Evolutionary conservation across 139 green algal genomes (phyloP).

Genomic region (Coccomyxa sp.): DNA sequence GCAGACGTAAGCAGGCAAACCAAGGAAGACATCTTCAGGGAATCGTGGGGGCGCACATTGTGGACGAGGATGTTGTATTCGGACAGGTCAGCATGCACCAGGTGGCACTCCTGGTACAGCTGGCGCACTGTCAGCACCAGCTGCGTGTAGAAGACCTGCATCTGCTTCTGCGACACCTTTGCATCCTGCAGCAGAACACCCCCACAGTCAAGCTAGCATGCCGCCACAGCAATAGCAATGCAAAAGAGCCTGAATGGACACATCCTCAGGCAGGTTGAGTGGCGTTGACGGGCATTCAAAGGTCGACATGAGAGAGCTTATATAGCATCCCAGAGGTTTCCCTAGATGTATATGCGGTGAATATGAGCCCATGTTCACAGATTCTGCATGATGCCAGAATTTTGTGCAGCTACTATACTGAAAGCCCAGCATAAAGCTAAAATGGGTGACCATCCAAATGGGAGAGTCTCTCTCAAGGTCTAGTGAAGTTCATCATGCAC

Average conservation of each 20-base stretch:
- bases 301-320: no score
- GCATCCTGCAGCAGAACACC: constrained; percentile 56
- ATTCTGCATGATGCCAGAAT: no score
- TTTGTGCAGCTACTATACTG: no score
- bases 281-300: background rate
- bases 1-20: background rate
- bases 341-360: no score
- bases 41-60: background rate
- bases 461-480: no score
- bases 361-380: no score
- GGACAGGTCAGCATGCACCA: constrained; percentile 95
- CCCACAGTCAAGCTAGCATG: background rate
- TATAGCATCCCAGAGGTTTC: no score
- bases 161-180: constrained; percentile 51
- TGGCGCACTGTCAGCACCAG: constrained; percentile 65
- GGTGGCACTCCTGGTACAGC: constrained; percentile 85
- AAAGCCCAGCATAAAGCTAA: no score
- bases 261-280: no score
- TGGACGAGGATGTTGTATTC: constrained; percentile 94
- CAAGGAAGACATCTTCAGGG: no score
- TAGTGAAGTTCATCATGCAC: no score
- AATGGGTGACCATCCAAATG: no score
- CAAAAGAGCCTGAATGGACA: background rate
- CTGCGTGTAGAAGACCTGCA: constrained; percentile 42
- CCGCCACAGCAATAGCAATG: background rate